Conservation (phyloP, 164 flowering plant genomes). For the Malania oleifera region DNA sequence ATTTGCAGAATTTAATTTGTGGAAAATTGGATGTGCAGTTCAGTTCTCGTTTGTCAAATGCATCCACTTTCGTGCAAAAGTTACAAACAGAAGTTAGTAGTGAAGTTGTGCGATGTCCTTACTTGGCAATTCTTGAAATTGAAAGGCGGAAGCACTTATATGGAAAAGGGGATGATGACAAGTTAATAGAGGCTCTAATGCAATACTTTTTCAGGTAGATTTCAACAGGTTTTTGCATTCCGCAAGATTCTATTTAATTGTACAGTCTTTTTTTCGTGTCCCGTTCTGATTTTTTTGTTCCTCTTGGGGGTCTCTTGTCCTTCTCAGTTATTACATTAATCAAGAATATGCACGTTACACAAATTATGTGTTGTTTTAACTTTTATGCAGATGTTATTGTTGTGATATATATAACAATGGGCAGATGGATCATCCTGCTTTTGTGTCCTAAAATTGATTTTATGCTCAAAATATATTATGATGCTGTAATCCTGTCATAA, state of each 20-base stretch:
- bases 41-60: constrained; percentile 56
- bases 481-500: too few relatives aligned
- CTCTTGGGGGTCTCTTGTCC: too few relatives aligned
- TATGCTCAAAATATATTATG: too few relatives aligned
- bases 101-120: constrained; percentile 50
- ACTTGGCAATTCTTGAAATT: constrained; percentile 79
- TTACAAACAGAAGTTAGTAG: constrained; percentile 29
- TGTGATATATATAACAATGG: too few relatives aligned
- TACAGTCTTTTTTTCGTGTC: too few relatives aligned
- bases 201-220: constrained; percentile 64
- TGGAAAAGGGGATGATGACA: constrained; percentile 52
- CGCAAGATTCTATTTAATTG: too few relatives aligned
- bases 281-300: too few relatives aligned
- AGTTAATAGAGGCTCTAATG: constrained; percentile 43
- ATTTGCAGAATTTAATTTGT: constrained; percentile 11
- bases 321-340: neutral
- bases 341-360: neutral
- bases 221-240: neutral
- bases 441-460: too few relatives aligned
- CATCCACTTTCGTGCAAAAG: constrained; percentile 47
- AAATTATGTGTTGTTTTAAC: neutral
- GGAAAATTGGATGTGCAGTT: constrained; percentile 55
- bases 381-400: neutral
- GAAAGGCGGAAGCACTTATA: constrained; percentile 58
- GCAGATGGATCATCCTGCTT: too few relatives aligned